These are phyloP conservation scores for Didymella exigua DNA, from an alignment of 2,329 filamentous ascomycete species.

Conservation along the genomic window DNA sequence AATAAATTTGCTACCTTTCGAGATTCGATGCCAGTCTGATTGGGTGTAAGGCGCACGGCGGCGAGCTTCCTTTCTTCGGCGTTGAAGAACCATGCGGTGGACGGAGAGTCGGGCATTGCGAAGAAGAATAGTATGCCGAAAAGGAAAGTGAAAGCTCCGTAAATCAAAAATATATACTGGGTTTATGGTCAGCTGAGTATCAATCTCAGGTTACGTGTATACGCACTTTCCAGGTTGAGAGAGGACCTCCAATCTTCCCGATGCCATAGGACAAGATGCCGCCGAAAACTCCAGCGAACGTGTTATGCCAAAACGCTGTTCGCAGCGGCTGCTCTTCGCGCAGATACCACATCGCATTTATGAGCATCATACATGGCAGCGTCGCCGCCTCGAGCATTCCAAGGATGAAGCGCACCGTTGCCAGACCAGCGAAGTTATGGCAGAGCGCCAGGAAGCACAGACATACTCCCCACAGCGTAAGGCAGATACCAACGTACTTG, in stretches of 20 bases:
- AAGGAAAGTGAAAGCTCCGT: neutral
- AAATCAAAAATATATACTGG: slow-evolving; percentile 3
- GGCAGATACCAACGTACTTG: slow-evolving; percentile 1
- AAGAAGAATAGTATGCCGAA: slow-evolving; percentile 1
- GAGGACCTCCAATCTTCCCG: neutral
- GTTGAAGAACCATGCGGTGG: slow-evolving; percentile 1
- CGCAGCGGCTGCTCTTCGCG: neutral
- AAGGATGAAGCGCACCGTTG: neutral
- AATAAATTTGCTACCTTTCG: neutral
- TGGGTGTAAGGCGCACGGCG: neutral
- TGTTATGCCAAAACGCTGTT: slow-evolving; percentile 3
- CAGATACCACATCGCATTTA: slow-evolving; percentile 2
- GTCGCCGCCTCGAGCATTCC: neutral
- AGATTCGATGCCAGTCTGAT: neutral
- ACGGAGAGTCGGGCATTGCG: neutral
- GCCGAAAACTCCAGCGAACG: slow-evolving; percentile 4
- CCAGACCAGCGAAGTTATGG: neutral
- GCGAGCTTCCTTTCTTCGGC: neutral
- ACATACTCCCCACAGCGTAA: slow-evolving; percentile 1
- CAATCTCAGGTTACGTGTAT: neutral
- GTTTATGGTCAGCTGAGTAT: neutral
- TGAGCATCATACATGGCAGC: neutral
- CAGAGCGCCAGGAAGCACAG: neutral
- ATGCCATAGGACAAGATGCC: slow-evolving; percentile 2
- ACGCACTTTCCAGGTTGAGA: neutral